phyloP scores from a whole-genome alignment of 441 rosid species.

The Biscutella auriculata region DNA sequence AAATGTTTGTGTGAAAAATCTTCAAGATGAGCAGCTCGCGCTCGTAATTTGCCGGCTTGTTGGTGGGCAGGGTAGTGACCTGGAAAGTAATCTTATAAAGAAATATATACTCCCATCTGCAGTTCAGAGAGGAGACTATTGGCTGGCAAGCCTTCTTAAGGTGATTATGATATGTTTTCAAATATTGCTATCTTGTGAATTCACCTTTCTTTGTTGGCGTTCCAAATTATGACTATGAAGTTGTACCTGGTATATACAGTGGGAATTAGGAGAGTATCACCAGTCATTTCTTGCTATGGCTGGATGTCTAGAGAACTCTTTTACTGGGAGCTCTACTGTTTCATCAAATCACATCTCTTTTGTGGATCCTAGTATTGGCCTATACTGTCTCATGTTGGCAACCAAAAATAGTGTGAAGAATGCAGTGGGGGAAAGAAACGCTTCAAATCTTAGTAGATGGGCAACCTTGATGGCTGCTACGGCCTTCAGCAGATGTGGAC shows the following conservation, averaged over 20 bases:
- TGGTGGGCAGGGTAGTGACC: constrained; percentile 70
- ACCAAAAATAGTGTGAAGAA: constrained; percentile 54
- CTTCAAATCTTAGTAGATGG: constrained; percentile 65
- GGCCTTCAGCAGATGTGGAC: constrained; percentile 79
- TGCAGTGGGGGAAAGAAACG: constrained; percentile 64
- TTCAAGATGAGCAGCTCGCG: constrained; percentile 92
- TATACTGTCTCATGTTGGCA: constrained; percentile 54
- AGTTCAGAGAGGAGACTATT: constrained; percentile 58
- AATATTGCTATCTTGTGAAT: constrained; percentile 4
- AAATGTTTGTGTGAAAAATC: constrained; percentile 79
- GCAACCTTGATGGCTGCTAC: constrained; percentile 68
- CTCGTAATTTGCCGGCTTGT: constrained; percentile 79
- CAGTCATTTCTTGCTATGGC: constrained; percentile 65
- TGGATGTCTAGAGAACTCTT: constrained; percentile 34
- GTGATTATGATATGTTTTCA: constrained; percentile 31
- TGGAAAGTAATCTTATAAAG: constrained; percentile 54
- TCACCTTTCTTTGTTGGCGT: constrained; percentile 1
- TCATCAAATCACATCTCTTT: constrained; percentile 57
- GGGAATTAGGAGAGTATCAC: constrained; percentile 72
- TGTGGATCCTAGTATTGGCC: constrained; percentile 73
- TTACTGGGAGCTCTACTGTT: constrained; percentile 28
- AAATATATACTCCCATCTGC: constrained; percentile 73
- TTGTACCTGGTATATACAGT: constrained; percentile 44
- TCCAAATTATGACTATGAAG: constrained; percentile 13
- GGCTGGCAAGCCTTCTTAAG: constrained; percentile 86